phyloP scores from a whole-genome alignment of 2,329 filamentous ascomycete species.

The Fonsecaea erecta region DNA sequence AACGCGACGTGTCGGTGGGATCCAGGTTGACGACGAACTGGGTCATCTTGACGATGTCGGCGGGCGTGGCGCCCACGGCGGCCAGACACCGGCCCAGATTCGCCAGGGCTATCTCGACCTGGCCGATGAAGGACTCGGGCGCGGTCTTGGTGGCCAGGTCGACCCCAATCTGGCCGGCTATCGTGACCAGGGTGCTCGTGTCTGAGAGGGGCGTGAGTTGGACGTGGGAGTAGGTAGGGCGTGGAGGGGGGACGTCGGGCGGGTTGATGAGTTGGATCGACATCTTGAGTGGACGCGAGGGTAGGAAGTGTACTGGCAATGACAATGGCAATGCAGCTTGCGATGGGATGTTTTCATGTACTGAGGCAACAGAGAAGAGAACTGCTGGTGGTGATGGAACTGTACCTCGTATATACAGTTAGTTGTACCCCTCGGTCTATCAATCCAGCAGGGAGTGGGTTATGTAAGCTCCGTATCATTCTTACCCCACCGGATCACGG shows the following conservation, averaged over 20 bases:
- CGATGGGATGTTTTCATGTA: no score
- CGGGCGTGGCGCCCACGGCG: conserved; percentile 24
- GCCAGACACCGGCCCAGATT: conserved; percentile 31
- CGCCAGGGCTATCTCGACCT: conserved; percentile 28
- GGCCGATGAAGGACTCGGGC: conserved; percentile 19
- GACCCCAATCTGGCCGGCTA: conserved; percentile 31
- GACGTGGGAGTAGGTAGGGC: conserved; percentile 29
- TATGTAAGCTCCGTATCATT: neutral
- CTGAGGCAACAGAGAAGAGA: neutral
- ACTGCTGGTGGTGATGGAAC: neutral
- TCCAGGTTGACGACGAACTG: conserved; percentile 32
- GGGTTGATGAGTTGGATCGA: conserved; percentile 28
- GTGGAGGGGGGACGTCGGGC: conserved; percentile 18
- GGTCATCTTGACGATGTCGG: conserved; percentile 28
- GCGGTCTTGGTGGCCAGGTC: conserved; percentile 5
- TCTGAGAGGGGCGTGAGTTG: conserved; percentile 20
- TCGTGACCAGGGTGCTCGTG: conserved; percentile 22
- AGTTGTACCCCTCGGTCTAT: neutral
- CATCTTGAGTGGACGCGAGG: neutral
- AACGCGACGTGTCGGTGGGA: conserved; percentile 22
- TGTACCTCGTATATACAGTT: no score
- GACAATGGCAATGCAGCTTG: neutral
- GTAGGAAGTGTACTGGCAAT: neutral
- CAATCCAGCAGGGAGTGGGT: neutral
- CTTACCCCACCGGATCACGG: neutral